phyloP scores from a whole-genome alignment of 108 stramenopile genomes.

The Mayamaea pseudoterrestris region DNA sequence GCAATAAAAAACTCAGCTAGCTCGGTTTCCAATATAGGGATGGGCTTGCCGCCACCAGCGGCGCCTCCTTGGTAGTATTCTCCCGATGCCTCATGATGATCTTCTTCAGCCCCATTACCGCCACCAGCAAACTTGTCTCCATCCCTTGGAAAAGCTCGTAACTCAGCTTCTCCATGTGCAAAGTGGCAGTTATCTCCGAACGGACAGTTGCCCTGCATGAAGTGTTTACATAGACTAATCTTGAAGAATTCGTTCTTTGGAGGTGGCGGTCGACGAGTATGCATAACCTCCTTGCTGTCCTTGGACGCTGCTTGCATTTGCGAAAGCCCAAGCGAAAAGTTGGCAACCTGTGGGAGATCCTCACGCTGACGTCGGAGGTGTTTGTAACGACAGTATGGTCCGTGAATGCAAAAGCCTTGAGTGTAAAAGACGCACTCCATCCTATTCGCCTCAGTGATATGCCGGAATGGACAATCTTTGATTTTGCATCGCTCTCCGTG shows the following conservation, averaged over 20 bases:
- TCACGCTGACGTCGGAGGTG: constrained; percentile 55
- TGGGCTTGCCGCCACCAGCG: constrained; percentile 70
- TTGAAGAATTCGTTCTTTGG: constrained; percentile 89
- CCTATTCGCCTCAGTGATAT: constrained; percentile 81
- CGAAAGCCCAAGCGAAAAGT: constrained; percentile 76
- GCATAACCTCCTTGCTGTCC: constrained; percentile 27
- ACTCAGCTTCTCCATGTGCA: constrained; percentile 79
- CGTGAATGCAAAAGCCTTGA: constrained; percentile 92
- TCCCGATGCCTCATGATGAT: constrained; percentile 47
- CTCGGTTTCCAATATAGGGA: constrained; percentile 75
- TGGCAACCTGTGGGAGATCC: constrained; percentile 68
- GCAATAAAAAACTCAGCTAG: constrained; percentile 68
- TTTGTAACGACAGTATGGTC: constrained; percentile 86
- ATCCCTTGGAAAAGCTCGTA: constrained; percentile 46
- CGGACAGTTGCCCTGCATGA: constrained; percentile 78
- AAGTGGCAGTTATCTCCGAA: constrained; percentile 77
- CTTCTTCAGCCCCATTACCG: constrained; percentile 35
- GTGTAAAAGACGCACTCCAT: constrained; percentile 89
- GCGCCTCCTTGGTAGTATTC: constrained; percentile 78
- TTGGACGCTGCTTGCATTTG: constrained; percentile 83
- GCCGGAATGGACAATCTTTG: constrained; percentile 86
- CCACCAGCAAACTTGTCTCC: constrained; percentile 11
- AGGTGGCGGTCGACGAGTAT: constrained; percentile 47
- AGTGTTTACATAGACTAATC: constrained; percentile 81
- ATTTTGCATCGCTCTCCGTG: constrained; percentile 85